phyloP scores from a whole-genome alignment of 179 eudicot species.

The Beta macrorhiza region DNA sequence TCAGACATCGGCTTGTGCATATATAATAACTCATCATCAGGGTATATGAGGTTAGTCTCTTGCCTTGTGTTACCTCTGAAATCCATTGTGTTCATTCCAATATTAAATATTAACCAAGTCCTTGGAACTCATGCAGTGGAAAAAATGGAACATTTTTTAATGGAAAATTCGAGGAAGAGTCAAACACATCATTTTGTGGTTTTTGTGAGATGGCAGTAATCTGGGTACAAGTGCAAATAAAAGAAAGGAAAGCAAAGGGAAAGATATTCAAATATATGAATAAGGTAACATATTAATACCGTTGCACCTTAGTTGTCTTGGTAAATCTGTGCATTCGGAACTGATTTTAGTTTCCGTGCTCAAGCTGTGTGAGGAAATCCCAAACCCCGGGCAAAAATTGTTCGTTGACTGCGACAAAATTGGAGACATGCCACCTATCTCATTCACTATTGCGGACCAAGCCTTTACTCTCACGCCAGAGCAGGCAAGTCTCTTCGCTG shows the following conservation, averaged over 20 bases:
- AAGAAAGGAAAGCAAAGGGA: conserved; percentile 30
- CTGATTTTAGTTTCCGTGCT: background rate
- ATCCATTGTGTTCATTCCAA: background rate
- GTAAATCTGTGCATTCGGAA: conserved; percentile 1
- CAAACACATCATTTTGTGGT: conserved; percentile 29
- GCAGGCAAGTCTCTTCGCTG: conserved; percentile 24
- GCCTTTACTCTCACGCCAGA: conserved; percentile 38
- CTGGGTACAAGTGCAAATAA: conserved; percentile 37
- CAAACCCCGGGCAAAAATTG: conserved; percentile 36
- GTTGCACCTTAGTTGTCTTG: background rate
- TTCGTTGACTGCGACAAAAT: conserved; percentile 37
- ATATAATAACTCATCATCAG: conserved; percentile 14
- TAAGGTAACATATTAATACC: conserved; percentile 29
- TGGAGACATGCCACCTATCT: conserved; percentile 33
- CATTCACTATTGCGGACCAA: conserved; percentile 35
- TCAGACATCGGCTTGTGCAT: conserved; percentile 32
- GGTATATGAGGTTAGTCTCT: conserved; percentile 22
- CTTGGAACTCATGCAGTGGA: conserved; percentile 21
- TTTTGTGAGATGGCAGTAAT: conserved; percentile 41
- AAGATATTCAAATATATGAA: conserved; percentile 26
- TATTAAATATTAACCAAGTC: conserved; percentile 13
- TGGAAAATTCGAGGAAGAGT: conserved; percentile 3
- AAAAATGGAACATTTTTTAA: conserved; percentile 14
- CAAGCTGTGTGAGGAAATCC: conserved; percentile 45
- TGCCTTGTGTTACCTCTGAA: background rate